Conservation (phyloP, 1,139 yeast species). For the Casaregolazyma suthepensis region DNA sequence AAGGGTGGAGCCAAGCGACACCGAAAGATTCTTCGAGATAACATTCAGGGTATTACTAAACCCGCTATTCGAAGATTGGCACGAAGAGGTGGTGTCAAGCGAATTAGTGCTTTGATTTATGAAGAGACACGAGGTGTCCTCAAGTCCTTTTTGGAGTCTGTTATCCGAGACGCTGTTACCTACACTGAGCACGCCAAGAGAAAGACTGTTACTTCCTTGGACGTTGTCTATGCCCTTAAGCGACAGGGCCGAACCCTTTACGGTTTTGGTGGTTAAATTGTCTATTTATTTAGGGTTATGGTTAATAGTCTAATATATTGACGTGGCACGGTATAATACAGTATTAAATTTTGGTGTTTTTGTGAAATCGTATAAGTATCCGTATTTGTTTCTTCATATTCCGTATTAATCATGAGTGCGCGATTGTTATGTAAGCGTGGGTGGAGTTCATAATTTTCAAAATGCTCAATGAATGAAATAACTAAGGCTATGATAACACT, state of each 20-base stretch:
- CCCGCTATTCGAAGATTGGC: constrained; percentile 99
- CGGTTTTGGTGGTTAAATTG: constrained; percentile 95
- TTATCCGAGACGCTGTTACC: constrained; percentile 97
- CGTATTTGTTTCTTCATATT: too few species aligned
- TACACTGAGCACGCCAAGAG: constrained; percentile 99
- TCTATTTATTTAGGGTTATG: constrained; percentile 7
- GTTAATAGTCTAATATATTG: constrained; percentile 2
- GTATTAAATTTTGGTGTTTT: neutral
- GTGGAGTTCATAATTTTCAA: too few species aligned
- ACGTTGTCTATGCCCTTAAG: constrained; percentile 98
- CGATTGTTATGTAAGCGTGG: too few species aligned
- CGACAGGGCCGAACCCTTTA: constrained; percentile 99
- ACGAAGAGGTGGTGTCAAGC: constrained; percentile 99
- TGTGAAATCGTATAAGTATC: too few species aligned
- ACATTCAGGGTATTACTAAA: constrained; percentile 99
- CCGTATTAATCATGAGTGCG: too few species aligned
- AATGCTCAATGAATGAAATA: too few species aligned
- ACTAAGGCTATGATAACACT: too few species aligned
- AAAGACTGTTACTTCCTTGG: constrained; percentile 98
- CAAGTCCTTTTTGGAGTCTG: constrained; percentile 93
- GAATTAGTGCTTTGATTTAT: constrained; percentile 97
- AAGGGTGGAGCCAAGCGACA: constrained; percentile 99
- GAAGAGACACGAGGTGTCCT: constrained; percentile 98
- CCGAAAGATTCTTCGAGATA: constrained; percentile 98
- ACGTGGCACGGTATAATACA: neutral